These are phyloP conservation scores for Gardenia jasminoides DNA, from an alignment of 257 asterid species.

Conservation along the genomic window DNA sequence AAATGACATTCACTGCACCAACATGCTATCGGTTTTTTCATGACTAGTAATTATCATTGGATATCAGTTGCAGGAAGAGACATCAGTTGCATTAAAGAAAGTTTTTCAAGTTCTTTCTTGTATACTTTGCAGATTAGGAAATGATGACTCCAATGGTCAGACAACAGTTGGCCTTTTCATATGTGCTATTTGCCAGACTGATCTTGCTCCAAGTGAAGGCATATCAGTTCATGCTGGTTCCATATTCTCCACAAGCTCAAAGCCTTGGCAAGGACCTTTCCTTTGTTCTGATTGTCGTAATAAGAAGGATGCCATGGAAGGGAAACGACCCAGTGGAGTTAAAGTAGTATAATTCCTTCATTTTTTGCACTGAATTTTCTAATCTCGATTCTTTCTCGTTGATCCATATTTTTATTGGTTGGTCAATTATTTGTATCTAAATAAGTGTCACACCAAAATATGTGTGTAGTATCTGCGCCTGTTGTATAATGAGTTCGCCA, in stretches of 20 bases:
- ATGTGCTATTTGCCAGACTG: constrained; percentile 65
- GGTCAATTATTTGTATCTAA: constrained; percentile 3
- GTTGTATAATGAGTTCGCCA: too few species aligned
- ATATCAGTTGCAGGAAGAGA: neutral
- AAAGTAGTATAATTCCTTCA: constrained; percentile 25
- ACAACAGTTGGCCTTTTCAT: constrained; percentile 49
- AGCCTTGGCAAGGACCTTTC: constrained; percentile 92
- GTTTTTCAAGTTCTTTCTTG: neutral
- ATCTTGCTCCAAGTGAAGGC: constrained; percentile 65
- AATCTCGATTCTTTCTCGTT: neutral
- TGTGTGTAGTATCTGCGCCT: too few species aligned
- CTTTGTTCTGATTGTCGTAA: constrained; percentile 65
- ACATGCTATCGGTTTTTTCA: neutral
- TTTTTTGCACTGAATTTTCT: constrained; percentile 3
- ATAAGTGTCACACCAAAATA: too few species aligned
- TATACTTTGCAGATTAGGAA: constrained; percentile 68
- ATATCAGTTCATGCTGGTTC: constrained; percentile 77
- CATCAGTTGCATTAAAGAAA: neutral
- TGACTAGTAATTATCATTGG: neutral
- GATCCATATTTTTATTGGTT: constrained; percentile 5
- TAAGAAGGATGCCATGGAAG: constrained; percentile 90
- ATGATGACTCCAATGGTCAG: constrained; percentile 64
- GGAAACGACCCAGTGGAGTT: constrained; percentile 54
- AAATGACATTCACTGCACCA: neutral
- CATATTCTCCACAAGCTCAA: constrained; percentile 64